A percentile compares a stretch with the other conserved stretches of the same genome.
Conservation (phyloP, 805 yeast genomes). For the Lachancea nothofagi region DNA sequence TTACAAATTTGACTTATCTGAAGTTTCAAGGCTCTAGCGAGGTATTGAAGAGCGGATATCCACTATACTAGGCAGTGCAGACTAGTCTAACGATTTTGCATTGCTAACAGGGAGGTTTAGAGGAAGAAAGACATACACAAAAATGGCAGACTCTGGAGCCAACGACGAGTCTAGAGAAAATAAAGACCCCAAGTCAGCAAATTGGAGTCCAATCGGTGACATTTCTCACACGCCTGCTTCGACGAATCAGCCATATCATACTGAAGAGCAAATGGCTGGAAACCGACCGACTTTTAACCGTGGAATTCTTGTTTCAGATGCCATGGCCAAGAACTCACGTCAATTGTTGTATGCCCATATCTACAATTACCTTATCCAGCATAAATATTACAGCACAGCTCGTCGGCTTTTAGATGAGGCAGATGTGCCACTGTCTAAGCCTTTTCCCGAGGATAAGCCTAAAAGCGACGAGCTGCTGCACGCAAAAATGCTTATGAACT, state of each 20-base stretch:
- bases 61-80: no score
- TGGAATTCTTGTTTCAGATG: conserved; percentile 37
- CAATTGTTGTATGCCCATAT: conserved; percentile 49
- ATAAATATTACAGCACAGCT: conserved; percentile 47
- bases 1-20: not conserved
- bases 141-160: not conserved
- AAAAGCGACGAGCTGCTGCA: conserved; percentile 25
- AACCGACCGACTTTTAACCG: conserved; percentile 6
- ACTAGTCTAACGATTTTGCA: no score
- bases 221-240: not conserved
- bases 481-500: conserved; percentile 38
- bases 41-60: not conserved
- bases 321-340: conserved; percentile 43
- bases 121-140: not conserved
- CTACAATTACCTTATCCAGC: conserved; percentile 44
- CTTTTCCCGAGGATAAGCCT: conserved; percentile 10
- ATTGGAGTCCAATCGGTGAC: conserved; percentile 2
- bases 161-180: not conserved
- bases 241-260: not conserved
- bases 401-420: conserved; percentile 42
- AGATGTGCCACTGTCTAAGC: conserved; percentile 36
- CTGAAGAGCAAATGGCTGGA: not conserved
- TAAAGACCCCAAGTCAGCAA: not conserved
- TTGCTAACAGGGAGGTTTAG: no score
- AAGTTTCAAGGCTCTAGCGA: not conserved